Evolutionary conservation across 176 grass and related monocot genomes (phyloP), one percentile per base, ranked within the genome.

Genomic region (Juncus effusus): DNA sequence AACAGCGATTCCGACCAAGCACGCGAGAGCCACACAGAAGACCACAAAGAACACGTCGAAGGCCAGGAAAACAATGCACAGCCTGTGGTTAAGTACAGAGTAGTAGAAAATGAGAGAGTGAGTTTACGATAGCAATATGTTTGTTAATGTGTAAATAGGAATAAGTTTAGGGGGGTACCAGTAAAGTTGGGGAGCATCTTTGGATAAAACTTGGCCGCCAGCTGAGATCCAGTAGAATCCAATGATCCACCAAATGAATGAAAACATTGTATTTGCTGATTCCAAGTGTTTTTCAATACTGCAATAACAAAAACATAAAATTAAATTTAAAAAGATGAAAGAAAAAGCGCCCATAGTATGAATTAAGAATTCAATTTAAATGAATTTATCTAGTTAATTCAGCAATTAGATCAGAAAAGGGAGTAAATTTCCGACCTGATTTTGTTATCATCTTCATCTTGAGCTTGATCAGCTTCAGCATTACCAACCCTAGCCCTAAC

Each of bases 31-130:
- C 73, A 92, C 82, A 62, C 93, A 97, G 75, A 97, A 97, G 36
- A 92, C 88, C 49, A 97, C 93, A 82, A 97, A 97, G 82, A 97
- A 92, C 54, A 97, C 93, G 82, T 97, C 93, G 81, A 97, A 92
- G 62, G 93, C 88, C 45, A 97, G 80, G 75, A 97, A 97, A 64
- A 86, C 78, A 81, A 97, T 97, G 61, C 82, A 89, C 40, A 97
- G 67, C 93, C 88, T 97, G 88, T 77, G 79, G 63, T 47, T 10
- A 0, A 70, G 60, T 40, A 38, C 13, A 70, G 37, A 13, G 39
- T 66, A 13, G 38, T 40, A 53, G 7, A 73, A 85, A 40, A 68
- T 59, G 7, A 74, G 58, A 75, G 58, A 75, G 4, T 6, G 11
- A 52, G 60, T 45, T 86, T 74, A 84, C 40, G 37, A 14, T 78